Evolutionary conservation across 495 filamentous ascomycete genomes (phyloP).

Genomic region (Acidiella bohemica): DNA sequence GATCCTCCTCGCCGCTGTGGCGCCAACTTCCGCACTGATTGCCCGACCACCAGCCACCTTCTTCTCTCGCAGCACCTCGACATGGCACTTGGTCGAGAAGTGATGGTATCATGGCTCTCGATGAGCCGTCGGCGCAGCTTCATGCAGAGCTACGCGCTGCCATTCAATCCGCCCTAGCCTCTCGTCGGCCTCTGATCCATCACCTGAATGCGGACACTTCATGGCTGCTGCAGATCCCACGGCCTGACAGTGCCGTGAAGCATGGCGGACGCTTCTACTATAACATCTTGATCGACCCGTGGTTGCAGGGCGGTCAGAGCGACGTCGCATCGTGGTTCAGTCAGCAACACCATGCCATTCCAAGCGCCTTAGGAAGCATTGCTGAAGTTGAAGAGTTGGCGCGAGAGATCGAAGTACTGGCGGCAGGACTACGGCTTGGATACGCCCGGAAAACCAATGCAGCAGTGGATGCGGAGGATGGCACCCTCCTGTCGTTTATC

Average conservation of each 20-base stretch:
- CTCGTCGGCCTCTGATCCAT: constrained; percentile 36
- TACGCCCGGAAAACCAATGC: constrained; percentile 9
- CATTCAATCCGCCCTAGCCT: constrained; percentile 24
- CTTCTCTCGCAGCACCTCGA: not conserved
- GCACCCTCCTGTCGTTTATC: constrained; percentile 17
- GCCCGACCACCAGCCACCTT: not conserved
- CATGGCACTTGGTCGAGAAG: not conserved
- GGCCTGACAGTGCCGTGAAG: constrained; percentile 25
- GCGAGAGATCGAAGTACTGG: constrained; percentile 22
- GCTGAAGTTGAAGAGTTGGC: constrained; percentile 25
- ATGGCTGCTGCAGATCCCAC: constrained; percentile 43
- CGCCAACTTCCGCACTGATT: not conserved
- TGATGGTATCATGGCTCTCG: not conserved
- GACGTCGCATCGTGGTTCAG: constrained; percentile 43
- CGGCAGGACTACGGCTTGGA: constrained; percentile 7
- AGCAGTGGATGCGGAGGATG: not conserved
- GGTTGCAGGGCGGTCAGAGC: constrained; percentile 38
- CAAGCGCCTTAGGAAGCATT: constrained; percentile 33
- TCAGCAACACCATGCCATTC: constrained; percentile 39
- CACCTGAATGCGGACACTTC: constrained; percentile 47
- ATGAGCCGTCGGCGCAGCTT: constrained; percentile 24
- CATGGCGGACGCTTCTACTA: constrained; percentile 30
- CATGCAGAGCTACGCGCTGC: constrained; percentile 24
- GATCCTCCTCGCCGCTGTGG: too few relatives aligned
- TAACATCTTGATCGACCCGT: constrained; percentile 46